A percentile compares a stretch with the other conserved stretches of the same genome.
phyloP scores from a whole-genome alignment of 192 early-diverging fungal genomes.

The Backusella australiensis region DNA sequence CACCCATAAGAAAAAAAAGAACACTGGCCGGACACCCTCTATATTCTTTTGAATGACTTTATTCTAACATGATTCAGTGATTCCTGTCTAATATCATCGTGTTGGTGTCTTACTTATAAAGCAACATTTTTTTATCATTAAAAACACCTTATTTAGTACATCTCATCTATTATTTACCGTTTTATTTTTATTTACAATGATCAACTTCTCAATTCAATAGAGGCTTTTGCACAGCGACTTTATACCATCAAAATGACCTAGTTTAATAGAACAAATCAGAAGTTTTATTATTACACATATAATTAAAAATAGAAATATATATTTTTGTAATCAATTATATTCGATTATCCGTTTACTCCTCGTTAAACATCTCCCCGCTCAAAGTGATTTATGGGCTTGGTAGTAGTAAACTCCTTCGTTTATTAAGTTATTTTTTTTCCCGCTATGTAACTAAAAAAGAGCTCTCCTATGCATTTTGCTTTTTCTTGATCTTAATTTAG shows the following conservation, averaged over 20 bases:
- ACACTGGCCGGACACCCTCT: too few relatives aligned
- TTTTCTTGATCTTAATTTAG: not conserved
- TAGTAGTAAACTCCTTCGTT: not conserved
- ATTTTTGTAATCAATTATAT: not conserved
- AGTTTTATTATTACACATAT: not conserved
- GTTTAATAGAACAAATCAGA: too few relatives aligned
- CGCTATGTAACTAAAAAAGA: not conserved
- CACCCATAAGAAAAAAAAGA: too few relatives aligned
- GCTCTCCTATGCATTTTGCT: not conserved
- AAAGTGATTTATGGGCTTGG: not conserved
- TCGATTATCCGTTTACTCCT: not conserved
- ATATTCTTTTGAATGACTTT: too few relatives aligned
- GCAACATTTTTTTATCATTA: too few relatives aligned
- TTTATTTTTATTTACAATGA: not conserved
- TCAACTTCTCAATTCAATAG: not conserved
- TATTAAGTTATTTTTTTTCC: not conserved
- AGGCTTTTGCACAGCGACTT: not conserved
- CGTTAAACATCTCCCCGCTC: not conserved
- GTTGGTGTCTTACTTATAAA: too few relatives aligned
- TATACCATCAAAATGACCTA: not conserved
- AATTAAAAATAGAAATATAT: not conserved
- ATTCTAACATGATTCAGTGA: too few relatives aligned
- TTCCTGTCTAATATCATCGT: too few relatives aligned
- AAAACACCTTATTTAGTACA: too few relatives aligned
- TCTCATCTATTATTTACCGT: not conserved